Base-by-base conservation (phyloP, 2,329 filamentous ascomycete species). In the Ampelomyces quisqualis region DNA sequence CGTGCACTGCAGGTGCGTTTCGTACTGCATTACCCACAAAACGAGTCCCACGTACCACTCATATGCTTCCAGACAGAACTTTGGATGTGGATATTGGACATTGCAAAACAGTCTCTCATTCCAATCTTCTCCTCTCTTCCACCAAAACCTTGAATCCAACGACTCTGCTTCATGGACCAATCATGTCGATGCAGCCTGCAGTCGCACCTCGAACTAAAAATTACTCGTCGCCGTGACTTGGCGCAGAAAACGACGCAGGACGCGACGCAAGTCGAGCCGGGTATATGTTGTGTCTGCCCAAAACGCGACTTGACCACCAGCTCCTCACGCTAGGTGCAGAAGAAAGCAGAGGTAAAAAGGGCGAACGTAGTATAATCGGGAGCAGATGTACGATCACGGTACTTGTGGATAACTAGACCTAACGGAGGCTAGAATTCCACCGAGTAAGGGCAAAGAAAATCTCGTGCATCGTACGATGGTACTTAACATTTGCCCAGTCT, bases 211-310 rank as follows among this genome's bases (percentile, higher is more conserved):
- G 22, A 45, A 40, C 41, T 47, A 51, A 26, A 48, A 43, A 44
- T 45, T 40, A 39, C 27, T n/a, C 24, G 30, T 26, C 33, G 14
- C 26, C 18, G 15, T 38, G n/a, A 24, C n/a, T 33, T 26, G 23
- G 23, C 36, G 27, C 15, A 31, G 21, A 33, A 39, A 23, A 34
- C n/a, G 26, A 28, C 31, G 36, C 37, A 43, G 37, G 35, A 40
- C 41, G 35, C 31, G 32, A 34, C 34, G 32, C 38, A 38, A 32
- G 20, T 44, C 38, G 40, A 43, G 47, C 43, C 27, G 47, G 40
- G 51, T 48, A 55, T 55, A 52, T 49, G 35, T 43, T 47, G 33
- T 49, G 40, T 40, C 49, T 45, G 43, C 44, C 49, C 41, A 29
- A 34, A 45, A 51, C 43, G 43, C 43, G 43, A 38, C 37, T 33